Conservation (phyloP, 1,284 basidiomycete species). For the Pisolithus thermaeus region DNA sequence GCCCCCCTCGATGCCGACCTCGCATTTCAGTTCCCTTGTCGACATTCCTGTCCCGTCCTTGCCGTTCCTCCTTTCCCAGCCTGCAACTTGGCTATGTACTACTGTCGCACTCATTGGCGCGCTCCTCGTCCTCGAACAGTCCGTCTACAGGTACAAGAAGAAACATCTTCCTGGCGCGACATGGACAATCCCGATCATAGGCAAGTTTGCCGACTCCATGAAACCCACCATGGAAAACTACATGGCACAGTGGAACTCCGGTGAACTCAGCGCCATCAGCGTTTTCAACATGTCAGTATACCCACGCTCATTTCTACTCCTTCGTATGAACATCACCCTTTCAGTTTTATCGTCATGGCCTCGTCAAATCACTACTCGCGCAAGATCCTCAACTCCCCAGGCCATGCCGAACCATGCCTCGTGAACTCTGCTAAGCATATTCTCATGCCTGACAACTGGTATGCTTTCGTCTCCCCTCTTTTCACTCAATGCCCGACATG, state of each 20-base stretch:
- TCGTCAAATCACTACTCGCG: constrained; percentile 87
- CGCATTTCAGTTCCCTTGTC: constrained; percentile 34
- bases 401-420: constrained; percentile 87
- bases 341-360: constrained; percentile 94
- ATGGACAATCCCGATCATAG: constrained; percentile 95
- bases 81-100: constrained; percentile 59
- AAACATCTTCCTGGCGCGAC: constrained; percentile 75
- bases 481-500: not conserved
- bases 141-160: constrained; percentile 84
- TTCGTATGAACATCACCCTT: not conserved
- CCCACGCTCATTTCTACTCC: not conserved
- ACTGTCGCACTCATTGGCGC: constrained; percentile 54
- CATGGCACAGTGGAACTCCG: constrained; percentile 84
- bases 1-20: constrained; percentile 37
- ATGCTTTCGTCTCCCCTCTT: constrained; percentile 14
- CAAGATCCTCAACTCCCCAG: constrained; percentile 91
- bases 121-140: constrained; percentile 75
- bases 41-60: constrained; percentile 43
- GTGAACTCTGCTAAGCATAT: constrained; percentile 91
- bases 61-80: constrained; percentile 30
- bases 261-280: constrained; percentile 78
- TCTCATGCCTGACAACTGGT: constrained; percentile 90
- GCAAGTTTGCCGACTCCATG: constrained; percentile 87
- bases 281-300: constrained; percentile 94
- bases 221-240: constrained; percentile 87